Evolutionary conservation across 805 yeast species (phyloP), one percentile per base, ranked within the genome.

Genomic region (Metschnikowia peoriensis): DNA sequence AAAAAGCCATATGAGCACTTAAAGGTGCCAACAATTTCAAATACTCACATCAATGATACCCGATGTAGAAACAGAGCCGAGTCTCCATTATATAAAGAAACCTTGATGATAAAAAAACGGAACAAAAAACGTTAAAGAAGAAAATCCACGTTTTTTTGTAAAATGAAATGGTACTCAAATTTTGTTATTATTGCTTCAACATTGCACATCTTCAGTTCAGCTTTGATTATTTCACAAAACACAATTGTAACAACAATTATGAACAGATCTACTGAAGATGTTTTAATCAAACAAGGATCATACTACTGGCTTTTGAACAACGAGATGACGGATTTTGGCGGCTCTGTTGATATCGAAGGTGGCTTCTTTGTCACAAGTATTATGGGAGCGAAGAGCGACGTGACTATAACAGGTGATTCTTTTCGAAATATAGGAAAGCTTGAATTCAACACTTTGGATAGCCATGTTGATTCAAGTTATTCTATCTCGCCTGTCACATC

Each of bases 371-470:
- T 53, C 9, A 46, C 48, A 14, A 15, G 35, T 28, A 27, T 38
- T 7, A 38, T 14, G 27, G 35, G 40, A 7, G 12, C n/a, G 15
- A 15, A n/a, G 10, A 45, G 48, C 42, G 15, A 38, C 16, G 37
- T 45, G 15, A 38, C 7, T 14, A 28, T 42, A 22, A 38, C 41
- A 10, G 51, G 48, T 4, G 28, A 28, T 10, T 11, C 17, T 2
- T 38, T 53, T 34, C 14, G 8, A 22, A 51, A 55, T 43, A 34
- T 29, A 10, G 72, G 72, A 22, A 54, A 41, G 15, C 49, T 63
- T 41, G 53, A 65, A 12, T 64, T 65, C 45, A 59, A 67, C 44
- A 53, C 71, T 7, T 28, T 57, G 15, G 50, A 57, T 15, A 46
- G 64, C 1, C 16, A 53, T 3, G 45, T 53, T 28, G 58, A 62